These are phyloP conservation scores for Penicillium sp. DNA, from an alignment of 2,329 filamentous ascomycete genomes.

Conservation along the genomic window DNA sequence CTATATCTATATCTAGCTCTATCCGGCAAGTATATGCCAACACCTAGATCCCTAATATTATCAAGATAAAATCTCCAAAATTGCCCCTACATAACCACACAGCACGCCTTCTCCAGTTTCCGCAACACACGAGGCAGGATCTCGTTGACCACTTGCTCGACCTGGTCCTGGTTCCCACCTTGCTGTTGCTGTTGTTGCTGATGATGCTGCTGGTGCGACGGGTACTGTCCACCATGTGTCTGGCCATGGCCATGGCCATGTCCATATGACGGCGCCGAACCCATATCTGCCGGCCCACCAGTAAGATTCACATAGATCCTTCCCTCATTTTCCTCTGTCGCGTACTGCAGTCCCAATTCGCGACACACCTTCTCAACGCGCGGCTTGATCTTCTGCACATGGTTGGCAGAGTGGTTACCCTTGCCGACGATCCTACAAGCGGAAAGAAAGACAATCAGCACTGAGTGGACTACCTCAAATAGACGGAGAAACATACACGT, in stretches of 20 bases:
- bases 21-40: background rate
- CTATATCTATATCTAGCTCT: constrained; percentile 1
- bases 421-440: constrained; percentile 79
- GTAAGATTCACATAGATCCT: constrained; percentile 86
- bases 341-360: constrained; percentile 80
- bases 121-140: constrained; percentile 64
- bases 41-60: background rate
- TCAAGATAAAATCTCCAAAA: background rate
- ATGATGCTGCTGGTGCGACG: constrained; percentile 43
- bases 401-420: constrained; percentile 81
- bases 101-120: constrained; percentile 72
- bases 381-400: constrained; percentile 95
- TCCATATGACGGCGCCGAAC: constrained; percentile 39
- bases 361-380: constrained; percentile 84
- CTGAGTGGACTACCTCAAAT: background rate
- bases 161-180: constrained; percentile 60
- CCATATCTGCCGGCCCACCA: constrained; percentile 66
- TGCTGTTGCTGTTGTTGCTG: constrained; percentile 49
- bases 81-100: constrained; percentile 70
- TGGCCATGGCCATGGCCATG: constrained; percentile 35
- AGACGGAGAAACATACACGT: constrained; percentile 64
- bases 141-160: constrained; percentile 66
- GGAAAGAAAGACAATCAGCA: background rate
- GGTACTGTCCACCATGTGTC: constrained; percentile 44
- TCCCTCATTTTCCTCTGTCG: constrained; percentile 87